These are phyloP conservation scores for Kwoniella heveanensis DNA, from an alignment of 768 basidiomycete species.

Conservation along the genomic window DNA sequence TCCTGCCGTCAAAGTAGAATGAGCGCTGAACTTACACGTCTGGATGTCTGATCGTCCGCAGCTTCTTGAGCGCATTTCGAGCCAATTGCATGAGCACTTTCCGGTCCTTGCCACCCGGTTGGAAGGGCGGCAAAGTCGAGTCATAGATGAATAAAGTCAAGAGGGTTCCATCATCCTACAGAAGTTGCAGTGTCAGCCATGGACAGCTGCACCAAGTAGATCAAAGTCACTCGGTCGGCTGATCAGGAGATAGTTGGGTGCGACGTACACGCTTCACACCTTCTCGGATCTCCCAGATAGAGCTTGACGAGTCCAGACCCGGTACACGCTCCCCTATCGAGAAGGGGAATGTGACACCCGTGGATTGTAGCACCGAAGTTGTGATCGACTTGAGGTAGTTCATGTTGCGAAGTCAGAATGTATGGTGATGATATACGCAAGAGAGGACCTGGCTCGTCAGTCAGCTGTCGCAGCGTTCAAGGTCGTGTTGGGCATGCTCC, in stretches of 20 bases:
- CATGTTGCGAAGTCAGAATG: constrained; percentile 56
- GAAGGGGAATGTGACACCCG: constrained; percentile 86
- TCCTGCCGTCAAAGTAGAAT: background rate
- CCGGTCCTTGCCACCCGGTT: constrained; percentile 59
- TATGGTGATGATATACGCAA: background rate
- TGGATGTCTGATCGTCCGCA: constrained; percentile 89
- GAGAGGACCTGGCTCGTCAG: no score
- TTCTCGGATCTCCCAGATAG: constrained; percentile 83
- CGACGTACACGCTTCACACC: constrained; percentile 76
- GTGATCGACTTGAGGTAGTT: constrained; percentile 64
- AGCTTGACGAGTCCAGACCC: constrained; percentile 64
- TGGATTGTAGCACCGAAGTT: constrained; percentile 79
- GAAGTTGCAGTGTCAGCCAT: no score
- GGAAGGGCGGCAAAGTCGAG: constrained; percentile 49
- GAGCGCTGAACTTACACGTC: constrained; percentile 63
- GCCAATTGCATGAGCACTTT: constrained; percentile 73
- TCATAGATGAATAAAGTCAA: constrained; percentile 95
- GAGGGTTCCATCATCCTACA: constrained; percentile 79
- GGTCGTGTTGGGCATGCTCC: no score
- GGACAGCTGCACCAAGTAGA: no score
- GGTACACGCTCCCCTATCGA: constrained; percentile 73
- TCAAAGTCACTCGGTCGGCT: no score
- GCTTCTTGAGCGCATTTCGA: constrained; percentile 83
- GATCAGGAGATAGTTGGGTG: background rate
- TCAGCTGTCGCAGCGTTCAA: no score